Evolutionary conservation across 768 basidiomycete genomes (phyloP).

Genomic region (Artomyces pyxidatus): DNA sequence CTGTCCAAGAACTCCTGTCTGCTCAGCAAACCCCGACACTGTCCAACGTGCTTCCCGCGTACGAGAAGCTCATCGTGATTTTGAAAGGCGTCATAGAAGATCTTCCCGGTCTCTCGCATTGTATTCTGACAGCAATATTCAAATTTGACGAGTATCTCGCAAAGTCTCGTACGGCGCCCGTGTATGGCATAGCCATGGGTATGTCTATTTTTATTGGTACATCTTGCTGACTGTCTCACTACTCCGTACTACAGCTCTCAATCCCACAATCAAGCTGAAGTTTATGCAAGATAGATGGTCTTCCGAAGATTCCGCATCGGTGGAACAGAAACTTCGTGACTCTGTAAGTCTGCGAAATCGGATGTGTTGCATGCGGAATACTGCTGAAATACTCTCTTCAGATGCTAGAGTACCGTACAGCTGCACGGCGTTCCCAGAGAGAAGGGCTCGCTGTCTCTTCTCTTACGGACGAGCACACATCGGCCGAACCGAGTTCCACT

Average conservation of each 20-base stretch:
- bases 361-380: no score
- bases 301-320: not conserved
- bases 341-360: not conserved
- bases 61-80: constrained; percentile 23
- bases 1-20: constrained; percentile 27
- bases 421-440: no score
- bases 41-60: constrained; percentile 24
- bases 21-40: constrained; percentile 28
- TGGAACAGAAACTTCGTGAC: not conserved
- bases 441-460: no score
- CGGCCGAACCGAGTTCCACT: no score
- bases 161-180: not conserved
- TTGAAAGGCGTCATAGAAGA: not conserved
- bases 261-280: not conserved
- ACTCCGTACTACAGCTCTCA: not conserved
- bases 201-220: not conserved
- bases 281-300: not conserved
- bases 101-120: not conserved
- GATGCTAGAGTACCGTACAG: no score
- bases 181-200: not conserved
- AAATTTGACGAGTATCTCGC: not conserved
- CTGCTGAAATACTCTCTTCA: no score
- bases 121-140: not conserved
- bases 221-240: not conserved
- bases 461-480: no score